These are phyloP conservation scores for Russula abietina DNA, from an alignment of 768 basidiomycete genomes.

Conservation along the genomic window DNA sequence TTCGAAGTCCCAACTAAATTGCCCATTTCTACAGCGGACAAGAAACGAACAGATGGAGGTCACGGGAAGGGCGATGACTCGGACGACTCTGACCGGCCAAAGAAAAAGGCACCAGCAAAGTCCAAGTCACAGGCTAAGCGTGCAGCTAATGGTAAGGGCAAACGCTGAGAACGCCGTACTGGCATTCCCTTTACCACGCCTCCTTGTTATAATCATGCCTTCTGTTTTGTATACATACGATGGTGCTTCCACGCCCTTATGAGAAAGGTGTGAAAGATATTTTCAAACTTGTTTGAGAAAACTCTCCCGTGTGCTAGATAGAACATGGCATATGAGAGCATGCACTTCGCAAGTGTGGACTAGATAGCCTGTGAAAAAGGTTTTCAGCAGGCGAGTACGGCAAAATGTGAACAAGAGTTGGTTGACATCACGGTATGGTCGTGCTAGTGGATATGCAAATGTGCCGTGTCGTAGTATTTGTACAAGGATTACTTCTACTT, in stretches of 20 bases:
- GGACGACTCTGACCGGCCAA: conserved; percentile 38
- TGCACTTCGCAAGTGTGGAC: neutral
- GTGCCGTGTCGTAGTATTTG: no score
- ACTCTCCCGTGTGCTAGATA: neutral
- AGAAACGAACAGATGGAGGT: conserved; percentile 36
- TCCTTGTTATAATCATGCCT: conserved; percentile 7
- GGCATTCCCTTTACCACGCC: neutral
- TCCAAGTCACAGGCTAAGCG: conserved; percentile 27
- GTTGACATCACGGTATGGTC: no score
- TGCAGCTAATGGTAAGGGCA: conserved; percentile 30
- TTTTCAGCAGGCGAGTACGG: neutral
- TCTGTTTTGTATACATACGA: conserved; percentile 22
- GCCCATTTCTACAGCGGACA: conserved; percentile 36
- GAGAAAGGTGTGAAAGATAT: neutral
- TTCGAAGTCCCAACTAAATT: conserved; percentile 5
- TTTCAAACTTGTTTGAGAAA: neutral
- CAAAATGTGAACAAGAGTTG: neutral
- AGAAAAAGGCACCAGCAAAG: conserved; percentile 35
- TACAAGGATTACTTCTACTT: no score
- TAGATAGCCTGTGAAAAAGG: neutral
- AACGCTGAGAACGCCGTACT: conserved; percentile 11
- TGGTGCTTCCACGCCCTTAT: conserved; percentile 4
- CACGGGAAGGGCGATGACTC: conserved; percentile 31
- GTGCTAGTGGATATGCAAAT: no score
- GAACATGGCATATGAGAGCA: no score